These are phyloP conservation scores for Trichoderma simmonsii DNA, from an alignment of 2,329 filamentous ascomycete species.

Conservation along the genomic window DNA sequence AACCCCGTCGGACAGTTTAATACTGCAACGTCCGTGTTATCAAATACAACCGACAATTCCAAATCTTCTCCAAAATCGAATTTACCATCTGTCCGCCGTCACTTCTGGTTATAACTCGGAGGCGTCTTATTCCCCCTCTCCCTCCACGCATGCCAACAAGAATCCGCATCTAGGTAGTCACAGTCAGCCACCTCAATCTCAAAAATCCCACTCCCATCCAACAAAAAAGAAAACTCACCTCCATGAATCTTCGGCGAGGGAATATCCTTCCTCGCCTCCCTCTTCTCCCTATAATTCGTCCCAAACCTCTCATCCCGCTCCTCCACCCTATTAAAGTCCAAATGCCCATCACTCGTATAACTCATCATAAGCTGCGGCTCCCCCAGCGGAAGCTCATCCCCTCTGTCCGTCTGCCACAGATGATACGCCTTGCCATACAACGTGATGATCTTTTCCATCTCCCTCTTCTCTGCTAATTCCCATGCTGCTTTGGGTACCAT, in stretches of 20 bases:
- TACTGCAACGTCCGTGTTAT: background rate
- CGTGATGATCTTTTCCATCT: slow-evolving; percentile 73
- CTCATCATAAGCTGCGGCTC: slow-evolving; percentile 55
- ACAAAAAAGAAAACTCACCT: background rate
- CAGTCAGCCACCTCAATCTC: background rate
- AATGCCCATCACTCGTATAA: slow-evolving; percentile 47
- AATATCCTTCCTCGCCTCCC: slow-evolving; percentile 34
- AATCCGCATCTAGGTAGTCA: background rate
- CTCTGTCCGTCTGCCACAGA: slow-evolving; percentile 79
- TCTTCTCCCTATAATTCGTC: slow-evolving; percentile 44
- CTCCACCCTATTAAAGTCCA: slow-evolving; percentile 46
- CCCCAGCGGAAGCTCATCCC: slow-evolving; percentile 56
- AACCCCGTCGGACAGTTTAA: background rate
- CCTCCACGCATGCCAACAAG: background rate
- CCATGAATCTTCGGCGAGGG: background rate
- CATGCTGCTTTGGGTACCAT: slow-evolving; percentile 59
- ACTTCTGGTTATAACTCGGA: background rate
- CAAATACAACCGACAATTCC: background rate
- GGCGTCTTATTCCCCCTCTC: background rate
- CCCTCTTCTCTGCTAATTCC: slow-evolving; percentile 72
- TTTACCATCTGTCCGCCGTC: background rate
- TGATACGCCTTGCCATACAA: slow-evolving; percentile 85
- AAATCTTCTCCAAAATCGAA: background rate
- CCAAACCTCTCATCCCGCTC: slow-evolving; percentile 47
- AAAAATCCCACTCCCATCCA: background rate